Conservation (phyloP, 2,329 filamentous ascomycete species). For the Colletotrichum sp. region DNA sequence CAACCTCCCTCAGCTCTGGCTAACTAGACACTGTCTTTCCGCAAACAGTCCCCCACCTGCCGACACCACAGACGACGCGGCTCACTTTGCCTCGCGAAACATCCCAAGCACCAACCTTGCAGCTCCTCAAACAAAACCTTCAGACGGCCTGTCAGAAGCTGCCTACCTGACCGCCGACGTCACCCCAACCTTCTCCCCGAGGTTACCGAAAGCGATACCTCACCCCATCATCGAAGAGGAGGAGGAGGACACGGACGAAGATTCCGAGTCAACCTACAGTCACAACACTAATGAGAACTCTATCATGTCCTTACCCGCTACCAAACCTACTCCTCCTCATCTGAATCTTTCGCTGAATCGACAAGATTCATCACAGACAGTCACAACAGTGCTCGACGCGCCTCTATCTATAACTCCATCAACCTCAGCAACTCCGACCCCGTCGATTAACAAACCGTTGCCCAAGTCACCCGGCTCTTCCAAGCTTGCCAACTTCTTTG, state of each 20-base stretch:
- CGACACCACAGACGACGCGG: slow-evolving; percentile 20
- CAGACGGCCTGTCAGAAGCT: slow-evolving; percentile 48
- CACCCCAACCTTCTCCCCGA: slow-evolving; percentile 30
- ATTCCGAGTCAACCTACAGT: slow-evolving; percentile 35
- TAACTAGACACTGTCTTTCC: background rate
- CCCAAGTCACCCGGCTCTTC: slow-evolving; percentile 59
- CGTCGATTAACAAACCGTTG: slow-evolving; percentile 58
- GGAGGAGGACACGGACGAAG: slow-evolving; percentile 38
- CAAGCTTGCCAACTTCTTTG: slow-evolving; percentile 57
- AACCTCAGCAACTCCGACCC: slow-evolving; percentile 25
- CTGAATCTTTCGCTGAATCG: slow-evolving; percentile 50
- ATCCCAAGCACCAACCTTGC: slow-evolving; percentile 47
- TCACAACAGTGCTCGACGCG: slow-evolving; percentile 24
- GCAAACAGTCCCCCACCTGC: slow-evolving; percentile 14
- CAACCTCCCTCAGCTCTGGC: background rate
- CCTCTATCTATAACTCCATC: background rate
- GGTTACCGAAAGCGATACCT: slow-evolving; percentile 17
- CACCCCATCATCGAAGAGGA: slow-evolving; percentile 37
- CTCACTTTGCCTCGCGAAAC: slow-evolving; percentile 37
- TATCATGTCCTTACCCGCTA: slow-evolving; percentile 54
- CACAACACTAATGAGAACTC: slow-evolving; percentile 41
- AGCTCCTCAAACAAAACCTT: slow-evolving; percentile 46
- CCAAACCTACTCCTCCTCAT: slow-evolving; percentile 58
- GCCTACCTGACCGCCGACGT: slow-evolving; percentile 47
- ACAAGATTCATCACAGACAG: slow-evolving; percentile 25